phyloP scores from a whole-genome alignment of 1,284 basidiomycete genomes.

The Cutaneotrichosporon mucoides region DNA sequence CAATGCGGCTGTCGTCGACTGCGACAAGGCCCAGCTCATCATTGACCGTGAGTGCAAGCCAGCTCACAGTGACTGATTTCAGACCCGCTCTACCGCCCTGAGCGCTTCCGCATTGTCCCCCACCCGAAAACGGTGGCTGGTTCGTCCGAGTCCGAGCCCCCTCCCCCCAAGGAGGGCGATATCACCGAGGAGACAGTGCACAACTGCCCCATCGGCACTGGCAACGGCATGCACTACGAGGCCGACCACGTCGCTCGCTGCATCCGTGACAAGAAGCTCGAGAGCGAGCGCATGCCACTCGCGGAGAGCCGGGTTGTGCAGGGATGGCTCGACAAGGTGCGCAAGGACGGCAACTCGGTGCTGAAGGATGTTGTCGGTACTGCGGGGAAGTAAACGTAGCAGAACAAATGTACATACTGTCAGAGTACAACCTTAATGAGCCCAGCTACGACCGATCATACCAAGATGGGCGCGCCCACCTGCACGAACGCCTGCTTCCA shows the following conservation, averaged over 20 bases:
- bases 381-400: neutral
- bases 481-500: conserved; percentile 9
- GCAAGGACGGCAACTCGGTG: conserved; percentile 36
- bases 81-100: conserved; percentile 7
- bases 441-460: conserved; percentile 1
- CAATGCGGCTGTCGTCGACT: conserved; percentile 1
- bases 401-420: too few species aligned
- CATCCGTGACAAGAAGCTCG: conserved; percentile 66
- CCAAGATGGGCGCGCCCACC: conserved; percentile 8
- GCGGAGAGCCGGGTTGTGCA: conserved; percentile 72
- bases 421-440: too few species aligned
- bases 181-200: conserved; percentile 11
- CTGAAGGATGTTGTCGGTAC: conserved; percentile 30
- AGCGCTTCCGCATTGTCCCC: conserved; percentile 5
- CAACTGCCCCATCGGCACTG: conserved; percentile 7
- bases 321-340: conserved; percentile 73
- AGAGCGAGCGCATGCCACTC: conserved; percentile 68
- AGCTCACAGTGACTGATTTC: neutral
- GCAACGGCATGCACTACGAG: conserved; percentile 43
- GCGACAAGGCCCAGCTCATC: conserved; percentile 1
- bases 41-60: neutral
- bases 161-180: neutral
- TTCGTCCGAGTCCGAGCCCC: neutral
- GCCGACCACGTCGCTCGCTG: conserved; percentile 69
- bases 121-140: conserved; percentile 4